Evolutionary conservation across 495 filamentous ascomycete genomes (phyloP).

Genomic region (Neurospora sp.): DNA sequence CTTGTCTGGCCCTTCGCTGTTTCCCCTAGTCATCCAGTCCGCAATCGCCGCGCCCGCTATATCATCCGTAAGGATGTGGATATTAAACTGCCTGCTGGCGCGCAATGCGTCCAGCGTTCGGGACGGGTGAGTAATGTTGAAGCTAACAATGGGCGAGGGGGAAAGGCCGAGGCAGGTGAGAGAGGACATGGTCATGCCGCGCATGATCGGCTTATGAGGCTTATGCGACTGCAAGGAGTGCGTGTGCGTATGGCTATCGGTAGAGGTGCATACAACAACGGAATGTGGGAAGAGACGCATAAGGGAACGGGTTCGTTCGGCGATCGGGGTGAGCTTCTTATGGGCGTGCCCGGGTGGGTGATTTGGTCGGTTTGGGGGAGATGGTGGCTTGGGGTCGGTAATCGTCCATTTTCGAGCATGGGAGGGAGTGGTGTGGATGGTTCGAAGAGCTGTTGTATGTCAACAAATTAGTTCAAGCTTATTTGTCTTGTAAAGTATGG

Average conservation of each 20-base stretch:
- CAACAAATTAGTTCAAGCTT: background rate
- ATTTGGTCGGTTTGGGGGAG: background rate
- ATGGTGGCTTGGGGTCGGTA: slow-evolving; percentile 2
- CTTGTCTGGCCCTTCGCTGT: slow-evolving; percentile 10
- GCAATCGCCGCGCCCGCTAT: slow-evolving; percentile 32
- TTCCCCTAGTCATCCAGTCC: slow-evolving; percentile 31
- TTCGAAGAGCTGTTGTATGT: slow-evolving; percentile 1
- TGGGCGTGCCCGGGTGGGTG: slow-evolving; percentile 2
- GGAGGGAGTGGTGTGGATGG: slow-evolving; percentile 4
- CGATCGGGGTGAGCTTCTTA: slow-evolving; percentile 10
- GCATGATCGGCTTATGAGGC: slow-evolving; percentile 17
- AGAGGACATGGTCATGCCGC: slow-evolving; percentile 73
- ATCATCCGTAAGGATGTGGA: slow-evolving; percentile 37
- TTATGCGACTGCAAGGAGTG: slow-evolving; percentile 16
- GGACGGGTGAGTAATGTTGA: slow-evolving; percentile 69
- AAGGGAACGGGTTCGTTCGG: slow-evolving; percentile 42
- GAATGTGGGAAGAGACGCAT: slow-evolving; percentile 66
- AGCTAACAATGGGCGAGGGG: slow-evolving; percentile 60
- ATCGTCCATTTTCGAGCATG: background rate
- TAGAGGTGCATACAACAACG: slow-evolving; percentile 60
- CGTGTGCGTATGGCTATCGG: slow-evolving; percentile 6
- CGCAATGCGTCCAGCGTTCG: slow-evolving; percentile 56
- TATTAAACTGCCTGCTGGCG: slow-evolving; percentile 31
- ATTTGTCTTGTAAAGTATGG: background rate
- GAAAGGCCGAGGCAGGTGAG: slow-evolving; percentile 64